Percentiles rank a stretch among this genome's conserved stretches.
Conservation (phyloP, 345 rosid genomes). For the Acer negundo region DNA sequence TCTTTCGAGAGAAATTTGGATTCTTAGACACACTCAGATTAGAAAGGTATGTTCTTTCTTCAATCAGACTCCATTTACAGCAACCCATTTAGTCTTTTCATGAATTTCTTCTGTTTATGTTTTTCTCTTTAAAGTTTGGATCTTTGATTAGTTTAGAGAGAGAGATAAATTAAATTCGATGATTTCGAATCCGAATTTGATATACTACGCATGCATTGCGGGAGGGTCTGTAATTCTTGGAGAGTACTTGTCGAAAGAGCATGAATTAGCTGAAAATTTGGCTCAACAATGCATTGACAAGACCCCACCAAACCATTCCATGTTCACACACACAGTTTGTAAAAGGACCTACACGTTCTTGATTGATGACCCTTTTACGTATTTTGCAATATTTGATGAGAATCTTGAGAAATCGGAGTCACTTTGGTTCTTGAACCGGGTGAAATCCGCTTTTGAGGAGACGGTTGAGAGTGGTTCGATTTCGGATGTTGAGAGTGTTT, state of each 20-base stretch:
- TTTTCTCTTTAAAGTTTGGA: background rate
- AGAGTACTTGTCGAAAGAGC: conserved; percentile 50
- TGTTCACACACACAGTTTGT: conserved; percentile 66
- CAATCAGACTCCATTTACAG: background rate
- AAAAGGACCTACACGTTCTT: conserved; percentile 60
- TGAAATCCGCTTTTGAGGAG: conserved; percentile 51
- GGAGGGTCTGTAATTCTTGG: conserved; percentile 62
- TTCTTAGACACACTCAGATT: background rate
- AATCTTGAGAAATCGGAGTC: conserved; percentile 47
- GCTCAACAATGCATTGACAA: conserved; percentile 62
- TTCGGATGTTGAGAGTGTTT: conserved; percentile 27
- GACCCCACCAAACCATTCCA: conserved; percentile 71
- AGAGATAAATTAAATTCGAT: conserved; percentile 28
- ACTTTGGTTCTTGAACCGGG: conserved; percentile 53
- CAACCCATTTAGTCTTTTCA: conserved; percentile 10
- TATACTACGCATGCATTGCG: conserved; percentile 70
- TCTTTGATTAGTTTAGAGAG: background rate
- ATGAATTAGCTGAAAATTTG: conserved; percentile 47
- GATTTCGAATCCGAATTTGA: conserved; percentile 61
- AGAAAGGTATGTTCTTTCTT: conserved; percentile 8
- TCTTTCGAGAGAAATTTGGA: background rate
- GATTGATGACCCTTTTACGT: conserved; percentile 57
- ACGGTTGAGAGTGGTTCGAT: conserved; percentile 33
- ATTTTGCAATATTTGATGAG: conserved; percentile 56
- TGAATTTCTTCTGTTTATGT: background rate